Conservation (phyloP, 139 green algal species). For the Pseudopediastrum boryanum region DNA sequence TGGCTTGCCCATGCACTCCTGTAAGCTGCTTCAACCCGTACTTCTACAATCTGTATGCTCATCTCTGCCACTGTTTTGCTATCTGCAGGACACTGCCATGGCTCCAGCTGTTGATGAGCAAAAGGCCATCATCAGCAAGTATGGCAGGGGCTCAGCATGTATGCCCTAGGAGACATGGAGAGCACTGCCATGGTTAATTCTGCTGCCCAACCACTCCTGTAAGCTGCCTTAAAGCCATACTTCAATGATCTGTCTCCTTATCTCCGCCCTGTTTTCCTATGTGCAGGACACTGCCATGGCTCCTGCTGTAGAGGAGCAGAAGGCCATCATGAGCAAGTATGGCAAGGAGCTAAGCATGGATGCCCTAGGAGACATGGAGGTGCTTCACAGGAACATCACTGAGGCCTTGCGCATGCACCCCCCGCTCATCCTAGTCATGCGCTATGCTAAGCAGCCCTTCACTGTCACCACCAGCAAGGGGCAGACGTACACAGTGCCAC, state of each 20-base stretch:
- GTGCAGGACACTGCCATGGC: slow-evolving; percentile 28
- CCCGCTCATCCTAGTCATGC: slow-evolving; percentile 96
- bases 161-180: too few species aligned
- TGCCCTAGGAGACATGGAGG: slow-evolving; percentile 88
- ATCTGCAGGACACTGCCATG: slow-evolving; percentile 28
- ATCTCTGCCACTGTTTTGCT: too few species aligned
- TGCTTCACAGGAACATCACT: slow-evolving; percentile 86
- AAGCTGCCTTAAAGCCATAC: too few species aligned
- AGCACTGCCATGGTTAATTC: too few species aligned
- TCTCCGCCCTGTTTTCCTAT: too few species aligned
- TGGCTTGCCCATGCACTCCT: too few species aligned
- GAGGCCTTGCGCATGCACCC: slow-evolving; percentile 95
- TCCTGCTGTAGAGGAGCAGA: slow-evolving; percentile 80
- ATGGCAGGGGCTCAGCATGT: slow-evolving; percentile 77
- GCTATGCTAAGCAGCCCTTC: slow-evolving; percentile 88
- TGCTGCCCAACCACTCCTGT: too few species aligned
- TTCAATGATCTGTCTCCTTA: too few species aligned
- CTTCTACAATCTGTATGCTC: too few species aligned
- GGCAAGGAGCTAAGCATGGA: slow-evolving; percentile 82
- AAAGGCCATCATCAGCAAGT: slow-evolving; percentile 66
- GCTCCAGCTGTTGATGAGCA: slow-evolving; percentile 78
- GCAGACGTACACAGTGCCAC: slow-evolving; percentile 82
- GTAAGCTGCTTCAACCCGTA: too few species aligned
- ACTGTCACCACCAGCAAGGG: slow-evolving; percentile 81
- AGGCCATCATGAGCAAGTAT: slow-evolving; percentile 70